These are phyloP conservation scores for Noccaea bulbosa DNA, from an alignment of 345 rosid genomes.

Conservation along the genomic window DNA sequence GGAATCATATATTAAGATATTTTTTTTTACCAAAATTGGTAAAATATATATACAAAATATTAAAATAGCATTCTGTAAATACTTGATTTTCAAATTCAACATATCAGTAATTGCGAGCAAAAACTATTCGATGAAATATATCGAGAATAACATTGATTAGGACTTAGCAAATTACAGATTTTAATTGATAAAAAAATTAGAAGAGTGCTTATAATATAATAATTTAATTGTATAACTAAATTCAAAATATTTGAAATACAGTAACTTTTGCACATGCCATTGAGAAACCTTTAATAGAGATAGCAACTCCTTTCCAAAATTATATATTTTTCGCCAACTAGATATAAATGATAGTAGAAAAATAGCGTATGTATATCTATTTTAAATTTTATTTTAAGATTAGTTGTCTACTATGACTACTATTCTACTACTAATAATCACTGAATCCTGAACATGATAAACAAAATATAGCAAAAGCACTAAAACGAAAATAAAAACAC, in stretches of 20 bases:
- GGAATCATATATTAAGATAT: background rate
- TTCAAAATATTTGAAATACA: too few relatives aligned
- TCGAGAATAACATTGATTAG: too few relatives aligned
- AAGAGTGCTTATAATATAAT: too few relatives aligned
- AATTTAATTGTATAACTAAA: too few relatives aligned
- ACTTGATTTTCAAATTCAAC: background rate
- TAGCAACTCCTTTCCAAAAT: too few relatives aligned
- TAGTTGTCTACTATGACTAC: slow-evolving; percentile 11
- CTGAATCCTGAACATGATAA: background rate
- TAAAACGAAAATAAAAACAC: background rate
- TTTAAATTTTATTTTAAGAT: background rate
- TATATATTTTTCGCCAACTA: too few relatives aligned
- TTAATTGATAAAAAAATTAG: too few relatives aligned
- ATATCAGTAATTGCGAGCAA: too few relatives aligned
- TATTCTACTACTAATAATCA: slow-evolving; percentile 15
- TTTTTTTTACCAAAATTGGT: background rate
- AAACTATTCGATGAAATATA: too few relatives aligned
- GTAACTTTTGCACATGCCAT: too few relatives aligned
- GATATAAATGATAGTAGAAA: background rate
- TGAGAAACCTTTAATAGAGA: too few relatives aligned
- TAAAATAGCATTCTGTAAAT: background rate
- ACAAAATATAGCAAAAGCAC: background rate
- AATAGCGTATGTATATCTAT: background rate
- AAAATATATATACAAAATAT: background rate
- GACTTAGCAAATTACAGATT: too few relatives aligned